Conservation (phyloP, 2,329 filamentous ascomycete species). For the Diaporthe sp. region DNA sequence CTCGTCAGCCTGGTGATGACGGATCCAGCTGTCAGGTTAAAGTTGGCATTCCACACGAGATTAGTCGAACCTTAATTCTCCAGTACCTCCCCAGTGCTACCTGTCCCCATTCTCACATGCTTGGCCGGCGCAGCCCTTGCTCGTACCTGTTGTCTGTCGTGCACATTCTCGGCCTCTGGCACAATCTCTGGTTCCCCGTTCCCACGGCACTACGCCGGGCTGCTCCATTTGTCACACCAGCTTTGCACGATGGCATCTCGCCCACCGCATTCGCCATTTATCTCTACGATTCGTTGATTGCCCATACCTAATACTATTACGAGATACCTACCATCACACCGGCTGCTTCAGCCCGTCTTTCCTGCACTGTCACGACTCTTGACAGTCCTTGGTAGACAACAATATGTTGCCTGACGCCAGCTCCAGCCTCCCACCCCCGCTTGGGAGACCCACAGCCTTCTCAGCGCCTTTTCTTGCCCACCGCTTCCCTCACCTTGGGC, state of each 20-base stretch:
- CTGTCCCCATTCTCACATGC: constrained; percentile 24
- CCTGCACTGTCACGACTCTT: constrained; percentile 12
- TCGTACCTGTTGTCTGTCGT: not conserved
- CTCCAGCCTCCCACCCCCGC: constrained; percentile 4
- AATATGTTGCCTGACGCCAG: not conserved
- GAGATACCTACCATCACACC: constrained; percentile 11
- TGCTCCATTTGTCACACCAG: constrained; percentile 19
- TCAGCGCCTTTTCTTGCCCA: constrained; percentile 11
- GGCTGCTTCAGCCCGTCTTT: not conserved
- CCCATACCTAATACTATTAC: constrained; percentile 8
- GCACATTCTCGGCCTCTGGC: constrained; percentile 4
- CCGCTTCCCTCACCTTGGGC: constrained; percentile 15
- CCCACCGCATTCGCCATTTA: constrained; percentile 19
- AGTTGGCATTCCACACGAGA: constrained; percentile 15
- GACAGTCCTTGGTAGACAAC: not conserved
- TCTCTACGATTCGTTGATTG: constrained; percentile 17
- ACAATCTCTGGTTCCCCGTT: constrained; percentile 16
- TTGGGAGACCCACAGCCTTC: constrained; percentile 17
- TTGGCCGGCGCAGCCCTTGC: not conserved
- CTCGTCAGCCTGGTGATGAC: constrained; percentile 10
- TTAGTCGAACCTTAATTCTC: constrained; percentile 16
- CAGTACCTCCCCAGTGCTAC: constrained; percentile 15
- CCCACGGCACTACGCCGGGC: constrained; percentile 2
- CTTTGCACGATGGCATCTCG: constrained; percentile 17
- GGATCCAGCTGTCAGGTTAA: constrained; percentile 22